Conservation (phyloP, 23 red algal genomes). For the Rhodosorus marinus region DNA sequence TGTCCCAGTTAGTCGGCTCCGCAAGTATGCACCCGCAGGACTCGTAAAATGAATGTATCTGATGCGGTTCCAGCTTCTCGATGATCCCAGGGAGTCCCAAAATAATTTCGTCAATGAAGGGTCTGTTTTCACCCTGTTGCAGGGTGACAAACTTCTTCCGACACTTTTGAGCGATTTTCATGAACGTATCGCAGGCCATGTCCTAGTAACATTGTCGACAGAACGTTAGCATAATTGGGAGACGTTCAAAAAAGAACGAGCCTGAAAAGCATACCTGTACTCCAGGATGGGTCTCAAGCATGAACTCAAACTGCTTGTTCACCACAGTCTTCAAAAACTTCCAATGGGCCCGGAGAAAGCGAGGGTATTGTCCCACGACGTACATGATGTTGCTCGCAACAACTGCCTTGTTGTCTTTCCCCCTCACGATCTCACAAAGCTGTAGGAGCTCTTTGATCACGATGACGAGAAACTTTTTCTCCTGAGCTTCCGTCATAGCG, state of each 20-base stretch:
- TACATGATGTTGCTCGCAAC: conserved; percentile 99
- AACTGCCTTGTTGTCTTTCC: conserved; percentile 99
- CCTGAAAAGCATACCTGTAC: too few species aligned
- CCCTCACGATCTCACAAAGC: conserved; percentile 74
- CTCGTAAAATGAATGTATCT: conserved; percentile 94
- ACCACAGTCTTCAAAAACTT: conserved; percentile 96
- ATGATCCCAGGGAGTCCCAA: conserved; percentile 66
- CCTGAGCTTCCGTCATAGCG: conserved; percentile 81
- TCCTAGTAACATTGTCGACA: too few species aligned
- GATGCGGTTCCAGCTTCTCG: conserved; percentile 79
- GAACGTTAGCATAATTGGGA: too few species aligned
- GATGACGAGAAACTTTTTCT: conserved; percentile 82
- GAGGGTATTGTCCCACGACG: conserved; percentile 95
- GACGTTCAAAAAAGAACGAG: too few species aligned
- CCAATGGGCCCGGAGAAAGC: conserved; percentile 94
- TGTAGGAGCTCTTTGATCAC: conserved; percentile 96
- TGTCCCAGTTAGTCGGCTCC: conserved; percentile 14
- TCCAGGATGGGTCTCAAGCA: conserved; percentile 96
- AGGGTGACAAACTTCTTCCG: conserved; percentile 63
- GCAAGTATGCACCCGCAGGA: conserved; percentile 66
- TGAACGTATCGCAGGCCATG: conserved; percentile 99
- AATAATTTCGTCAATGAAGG: conserved; percentile 84
- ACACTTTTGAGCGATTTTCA: conserved; percentile 97
- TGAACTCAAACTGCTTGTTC: conserved; percentile 99
- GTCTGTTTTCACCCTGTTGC: conserved; percentile 38